Conservation (phyloP, 768 basidiomycete species). For the Ramaria rubella region DNA sequence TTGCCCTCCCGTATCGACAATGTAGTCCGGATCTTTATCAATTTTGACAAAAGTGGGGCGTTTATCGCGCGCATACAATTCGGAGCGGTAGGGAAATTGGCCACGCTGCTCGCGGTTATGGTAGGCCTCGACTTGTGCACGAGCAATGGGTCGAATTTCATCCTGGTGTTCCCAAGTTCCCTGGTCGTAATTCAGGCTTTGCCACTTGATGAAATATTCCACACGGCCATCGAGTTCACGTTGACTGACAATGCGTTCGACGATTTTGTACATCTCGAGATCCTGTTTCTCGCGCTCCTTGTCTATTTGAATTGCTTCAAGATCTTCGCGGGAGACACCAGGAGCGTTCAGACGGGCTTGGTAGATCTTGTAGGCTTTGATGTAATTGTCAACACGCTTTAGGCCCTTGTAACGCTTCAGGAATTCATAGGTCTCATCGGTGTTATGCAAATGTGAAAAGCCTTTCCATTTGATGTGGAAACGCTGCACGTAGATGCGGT, state of each 20-base stretch:
- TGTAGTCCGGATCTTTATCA: conserved; percentile 81
- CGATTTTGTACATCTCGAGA: conserved; percentile 81
- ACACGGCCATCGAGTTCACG: conserved; percentile 54
- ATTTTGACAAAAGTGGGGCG: conserved; percentile 82
- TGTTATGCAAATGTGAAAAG: conserved; percentile 97
- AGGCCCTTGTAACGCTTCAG: conserved; percentile 91
- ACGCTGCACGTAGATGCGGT: conserved; percentile 45
- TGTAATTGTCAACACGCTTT: conserved; percentile 98
- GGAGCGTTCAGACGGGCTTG: conserved; percentile 58
- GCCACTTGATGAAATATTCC: conserved; percentile 98
- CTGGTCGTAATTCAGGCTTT: conserved; percentile 84
- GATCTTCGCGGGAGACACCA: conserved; percentile 75
- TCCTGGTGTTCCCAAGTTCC: conserved; percentile 91
- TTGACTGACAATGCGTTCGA: conserved; percentile 84
- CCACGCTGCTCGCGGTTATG: conserved; percentile 67
- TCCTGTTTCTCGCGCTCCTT: conserved; percentile 90
- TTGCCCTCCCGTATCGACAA: conserved; percentile 67
- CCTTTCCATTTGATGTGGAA: conserved; percentile 99
- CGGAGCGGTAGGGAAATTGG: conserved; percentile 82
- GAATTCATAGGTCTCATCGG: conserved; percentile 97
- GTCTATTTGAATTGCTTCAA: conserved; percentile 83
- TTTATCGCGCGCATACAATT: conserved; percentile 51
- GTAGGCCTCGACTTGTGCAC: conserved; percentile 74
- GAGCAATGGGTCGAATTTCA: conserved; percentile 73
- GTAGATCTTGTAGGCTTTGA: conserved; percentile 80